Base-by-base conservation (phyloP, 2,329 filamentous ascomycete genomes). In the Thielaviopsis punctulata region DNA sequence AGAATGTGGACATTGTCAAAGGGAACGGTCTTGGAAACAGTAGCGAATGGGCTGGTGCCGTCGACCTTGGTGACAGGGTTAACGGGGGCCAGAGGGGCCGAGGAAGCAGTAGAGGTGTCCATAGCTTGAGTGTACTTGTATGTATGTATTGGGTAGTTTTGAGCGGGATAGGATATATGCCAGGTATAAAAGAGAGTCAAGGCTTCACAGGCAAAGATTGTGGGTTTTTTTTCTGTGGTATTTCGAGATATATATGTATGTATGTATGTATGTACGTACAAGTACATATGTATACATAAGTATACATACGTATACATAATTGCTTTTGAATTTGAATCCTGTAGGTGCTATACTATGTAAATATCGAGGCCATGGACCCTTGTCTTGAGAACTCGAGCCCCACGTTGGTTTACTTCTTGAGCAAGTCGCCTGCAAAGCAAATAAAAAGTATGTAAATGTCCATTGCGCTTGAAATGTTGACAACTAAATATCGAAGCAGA, bases 1-100 rank as follows among this genome's bases (percentile, higher is more conserved):
- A 98, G 73, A 58, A 93, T 84, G 64, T 88, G 83, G 58, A 98
- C 86, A 71, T 94, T 95, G 57, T 88, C 82, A 62, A 87, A 82
- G 45, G 79, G 69, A 39, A 95, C 80, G 55, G 79, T 76, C 53
- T 81, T 89, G 12, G 92, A 98, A 43, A 96, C 84, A 2, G 89
- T 96, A 12, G 88, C 88, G 54, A 76, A 84, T 41, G 87, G 88
- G 64, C 90, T 93, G 65, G 90, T 79, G 58, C 76, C 79, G 56
- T 82, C 76, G 23, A 82, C 73, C 53, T 80, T 78, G 67, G 95
- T 95, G 57, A 82, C 74, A 46, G 87, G 88, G 1, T 89, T 89
- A 55, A 95, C 79, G 23, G 53, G 53, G 22, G 52, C 57, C 76
- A 79, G 65, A 71, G 60, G 62, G 52, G 60, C 57, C 22, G 57